phyloP scores from a whole-genome alignment of 495 filamentous ascomycete species.

The Penicillium odoratum region DNA sequence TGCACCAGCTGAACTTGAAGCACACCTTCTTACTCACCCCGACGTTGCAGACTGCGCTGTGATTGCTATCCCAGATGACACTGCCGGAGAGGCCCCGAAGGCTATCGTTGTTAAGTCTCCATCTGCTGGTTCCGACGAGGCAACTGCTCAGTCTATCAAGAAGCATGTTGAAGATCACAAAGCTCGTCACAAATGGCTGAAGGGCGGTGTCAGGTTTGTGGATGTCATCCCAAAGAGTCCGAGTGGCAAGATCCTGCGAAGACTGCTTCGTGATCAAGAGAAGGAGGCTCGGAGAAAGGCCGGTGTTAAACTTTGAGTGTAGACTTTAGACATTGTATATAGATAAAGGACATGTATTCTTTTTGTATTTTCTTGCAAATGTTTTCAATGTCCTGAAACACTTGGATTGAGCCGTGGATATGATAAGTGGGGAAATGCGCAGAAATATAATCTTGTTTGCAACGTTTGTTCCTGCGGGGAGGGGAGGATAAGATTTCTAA shows the following conservation, averaged over 20 bases:
- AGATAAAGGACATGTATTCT: neutral
- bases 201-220: slow-evolving; percentile 78
- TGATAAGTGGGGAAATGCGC: too few relatives aligned
- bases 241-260: slow-evolving; percentile 86
- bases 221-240: slow-evolving; percentile 83
- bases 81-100: slow-evolving; percentile 81
- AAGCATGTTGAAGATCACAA: slow-evolving; percentile 83
- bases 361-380: neutral
- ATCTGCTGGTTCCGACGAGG: slow-evolving; percentile 59
- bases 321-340: neutral
- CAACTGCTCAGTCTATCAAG: slow-evolving; percentile 61
- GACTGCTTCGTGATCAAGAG: slow-evolving; percentile 78
- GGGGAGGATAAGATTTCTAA: slow-evolving; percentile 4
- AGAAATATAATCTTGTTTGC: slow-evolving; percentile 1
- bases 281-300: slow-evolving; percentile 63
- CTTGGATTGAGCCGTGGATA: too few relatives aligned
- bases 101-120: slow-evolving; percentile 79
- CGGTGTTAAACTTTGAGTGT: slow-evolving; percentile 55
- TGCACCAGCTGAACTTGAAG: slow-evolving; percentile 87
- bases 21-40: slow-evolving; percentile 80
- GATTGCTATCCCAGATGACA: slow-evolving; percentile 73
- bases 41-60: slow-evolving; percentile 82
- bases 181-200: slow-evolving; percentile 85
- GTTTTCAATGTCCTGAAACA: too few relatives aligned
- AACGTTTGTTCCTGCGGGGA: slow-evolving; percentile 6